phyloP scores from a whole-genome alignment of 2,329 filamentous ascomycete species.

The Talaromyces sp. region DNA sequence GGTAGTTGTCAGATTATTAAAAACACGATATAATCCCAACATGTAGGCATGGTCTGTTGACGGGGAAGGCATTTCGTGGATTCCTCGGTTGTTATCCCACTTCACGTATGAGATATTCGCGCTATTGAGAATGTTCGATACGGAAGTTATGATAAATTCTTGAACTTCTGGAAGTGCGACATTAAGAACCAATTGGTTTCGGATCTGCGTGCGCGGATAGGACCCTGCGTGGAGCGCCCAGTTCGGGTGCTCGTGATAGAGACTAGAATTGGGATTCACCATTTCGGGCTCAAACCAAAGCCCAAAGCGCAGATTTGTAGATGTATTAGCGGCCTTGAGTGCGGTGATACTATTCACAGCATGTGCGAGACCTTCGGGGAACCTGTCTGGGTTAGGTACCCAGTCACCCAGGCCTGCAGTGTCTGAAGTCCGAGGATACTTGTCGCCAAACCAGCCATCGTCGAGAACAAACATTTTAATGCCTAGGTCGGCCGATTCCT shows the following conservation, averaged over 20 bases:
- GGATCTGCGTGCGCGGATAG: slow-evolving; percentile 59
- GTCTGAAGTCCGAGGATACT: slow-evolving; percentile 63
- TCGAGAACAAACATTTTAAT: slow-evolving; percentile 67
- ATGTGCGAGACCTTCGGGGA: slow-evolving; percentile 59
- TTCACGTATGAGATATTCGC: slow-evolving; percentile 64
- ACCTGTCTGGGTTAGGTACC: slow-evolving; percentile 60
- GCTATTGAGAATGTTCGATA: slow-evolving; percentile 58
- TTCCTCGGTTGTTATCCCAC: slow-evolving; percentile 69
- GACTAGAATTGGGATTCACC: slow-evolving; percentile 64
- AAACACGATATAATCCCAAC: slow-evolving; percentile 65
- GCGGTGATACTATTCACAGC: slow-evolving; percentile 57
- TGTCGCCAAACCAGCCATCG: slow-evolving; percentile 68
- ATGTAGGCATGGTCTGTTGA: slow-evolving; percentile 62
- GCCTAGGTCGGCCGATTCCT: slow-evolving; percentile 61
- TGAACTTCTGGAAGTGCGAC: slow-evolving; percentile 64
- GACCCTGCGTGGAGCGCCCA: slow-evolving; percentile 63
- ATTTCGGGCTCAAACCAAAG: slow-evolving; percentile 71
- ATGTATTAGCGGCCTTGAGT: slow-evolving; percentile 52
- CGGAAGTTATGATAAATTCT: slow-evolving; percentile 60
- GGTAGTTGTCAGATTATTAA: slow-evolving; percentile 60
- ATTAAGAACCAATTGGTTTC: slow-evolving; percentile 65
- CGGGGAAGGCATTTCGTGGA: slow-evolving; percentile 62
- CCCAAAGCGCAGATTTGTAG: slow-evolving; percentile 60
- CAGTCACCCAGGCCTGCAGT: slow-evolving; percentile 65
- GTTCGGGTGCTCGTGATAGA: slow-evolving; percentile 65